Evolutionary conservation across 371 early-diverging fungal species (phyloP).

Genomic region (Rhizopus stolonifer): DNA sequence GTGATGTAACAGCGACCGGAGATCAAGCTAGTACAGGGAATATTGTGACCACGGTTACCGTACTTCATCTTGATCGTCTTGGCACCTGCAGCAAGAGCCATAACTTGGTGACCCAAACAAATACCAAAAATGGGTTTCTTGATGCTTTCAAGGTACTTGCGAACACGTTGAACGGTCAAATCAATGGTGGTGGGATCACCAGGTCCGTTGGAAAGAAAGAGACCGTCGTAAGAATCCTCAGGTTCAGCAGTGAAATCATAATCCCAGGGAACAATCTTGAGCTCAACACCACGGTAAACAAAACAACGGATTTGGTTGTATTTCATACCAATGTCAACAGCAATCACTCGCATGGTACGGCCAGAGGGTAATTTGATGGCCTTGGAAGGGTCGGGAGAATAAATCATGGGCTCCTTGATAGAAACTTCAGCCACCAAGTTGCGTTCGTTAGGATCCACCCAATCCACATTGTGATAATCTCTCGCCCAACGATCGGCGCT

Average conservation of each 20-base stretch:
- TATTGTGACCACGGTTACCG: slow-evolving; percentile 98
- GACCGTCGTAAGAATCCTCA: slow-evolving; percentile 79
- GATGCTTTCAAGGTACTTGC: slow-evolving; percentile 61
- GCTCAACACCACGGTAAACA: slow-evolving; percentile 88
- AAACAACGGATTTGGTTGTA: slow-evolving; percentile 97
- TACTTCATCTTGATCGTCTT: slow-evolving; percentile 93
- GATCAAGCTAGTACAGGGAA: slow-evolving; percentile 93
- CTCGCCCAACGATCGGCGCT: slow-evolving; percentile 56
- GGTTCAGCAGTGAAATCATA: slow-evolving; percentile 80
- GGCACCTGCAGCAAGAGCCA: slow-evolving; percentile 93
- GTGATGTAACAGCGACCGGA: slow-evolving; percentile 97
- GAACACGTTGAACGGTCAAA: slow-evolving; percentile 71
- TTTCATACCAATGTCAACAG: slow-evolving; percentile 98
- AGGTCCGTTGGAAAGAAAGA: slow-evolving; percentile 96
- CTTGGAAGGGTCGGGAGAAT: slow-evolving; percentile 64
- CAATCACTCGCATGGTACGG: slow-evolving; percentile 80
- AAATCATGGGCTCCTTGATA: slow-evolving; percentile 73
- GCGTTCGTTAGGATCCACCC: slow-evolving; percentile 89
- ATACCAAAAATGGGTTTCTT: slow-evolving; percentile 96
- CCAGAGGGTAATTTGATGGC: slow-evolving; percentile 72
- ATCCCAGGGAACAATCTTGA: slow-evolving; percentile 95
- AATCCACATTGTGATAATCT: slow-evolving; percentile 76
- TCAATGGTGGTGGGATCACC: slow-evolving; percentile 91
- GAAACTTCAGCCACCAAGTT: slow-evolving; percentile 95
- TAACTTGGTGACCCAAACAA: slow-evolving; percentile 95